Percentiles rank a stretch among this genome's conserved stretches.
phyloP scores from a whole-genome alignment of 805 yeast species.

The Zygotorulaspora danielsina region DNA sequence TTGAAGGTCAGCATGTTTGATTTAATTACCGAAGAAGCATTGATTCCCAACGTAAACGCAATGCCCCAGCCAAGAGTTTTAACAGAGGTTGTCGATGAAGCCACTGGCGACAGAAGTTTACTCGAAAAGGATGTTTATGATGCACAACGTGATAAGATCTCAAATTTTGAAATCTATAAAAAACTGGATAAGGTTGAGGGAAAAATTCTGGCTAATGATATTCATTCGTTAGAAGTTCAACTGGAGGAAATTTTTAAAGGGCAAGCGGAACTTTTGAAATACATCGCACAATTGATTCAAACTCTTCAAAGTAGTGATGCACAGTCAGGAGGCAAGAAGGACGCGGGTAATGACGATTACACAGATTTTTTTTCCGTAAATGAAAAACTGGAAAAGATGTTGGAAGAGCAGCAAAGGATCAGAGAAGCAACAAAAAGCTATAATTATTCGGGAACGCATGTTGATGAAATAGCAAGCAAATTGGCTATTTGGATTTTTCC shows the following conservation, averaged over 20 bases:
- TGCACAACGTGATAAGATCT: conserved; percentile 20
- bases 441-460: conserved; percentile 23
- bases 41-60: conserved; percentile 51
- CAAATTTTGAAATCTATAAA: conserved; percentile 27
- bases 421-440: conserved; percentile 25
- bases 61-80: conserved; percentile 45
- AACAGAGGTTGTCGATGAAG: conserved; percentile 38
- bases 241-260: conserved; percentile 23
- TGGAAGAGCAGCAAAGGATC: conserved; percentile 32
- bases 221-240: conserved; percentile 24
- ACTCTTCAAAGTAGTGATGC: neutral
- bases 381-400: conserved; percentile 29
- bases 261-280: conserved; percentile 25
- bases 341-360: conserved; percentile 16
- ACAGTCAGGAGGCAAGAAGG: conserved; percentile 6
- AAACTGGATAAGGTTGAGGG: conserved; percentile 35
- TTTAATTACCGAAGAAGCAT: conserved; percentile 49
- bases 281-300: conserved; percentile 20
- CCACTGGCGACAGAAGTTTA: conserved; percentile 34
- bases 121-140: conserved; percentile 29
- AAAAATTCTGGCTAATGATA: conserved; percentile 35
- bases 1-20: conserved; percentile 55
- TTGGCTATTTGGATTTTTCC: conserved; percentile 33
- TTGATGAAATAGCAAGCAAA: conserved; percentile 32
- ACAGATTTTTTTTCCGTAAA: conserved; percentile 29